Conservation (phyloP, 441 rosid genomes). For the Brassica hybrid region DNA sequence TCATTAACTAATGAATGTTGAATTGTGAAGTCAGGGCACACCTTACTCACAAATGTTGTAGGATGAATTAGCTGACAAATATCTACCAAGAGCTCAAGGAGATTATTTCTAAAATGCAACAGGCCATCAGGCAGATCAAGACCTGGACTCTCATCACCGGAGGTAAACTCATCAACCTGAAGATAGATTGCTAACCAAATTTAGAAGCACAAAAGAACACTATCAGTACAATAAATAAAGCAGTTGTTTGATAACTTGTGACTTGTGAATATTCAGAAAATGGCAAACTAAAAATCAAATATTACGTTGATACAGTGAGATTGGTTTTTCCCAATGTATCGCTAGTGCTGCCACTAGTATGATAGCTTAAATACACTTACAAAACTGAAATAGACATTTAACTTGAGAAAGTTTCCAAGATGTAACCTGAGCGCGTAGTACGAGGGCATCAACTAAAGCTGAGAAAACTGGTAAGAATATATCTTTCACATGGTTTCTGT, state of each 20-base stretch:
- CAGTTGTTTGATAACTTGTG: slow-evolving; percentile 12
- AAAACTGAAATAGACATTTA: slow-evolving; percentile 26
- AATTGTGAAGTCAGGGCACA: slow-evolving; percentile 45
- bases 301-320: slow-evolving; percentile 4
- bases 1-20: neutral
- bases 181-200: slow-evolving; percentile 37
- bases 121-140: slow-evolving; percentile 90
- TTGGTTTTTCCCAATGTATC: neutral
- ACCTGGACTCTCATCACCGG: slow-evolving; percentile 59
- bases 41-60: slow-evolving; percentile 75
- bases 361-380: slow-evolving; percentile 13
- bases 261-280: slow-evolving; percentile 14
- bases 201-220: slow-evolving; percentile 29
- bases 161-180: slow-evolving; percentile 91
- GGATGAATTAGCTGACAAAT: slow-evolving; percentile 87
- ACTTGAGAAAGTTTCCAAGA: slow-evolving; percentile 29
- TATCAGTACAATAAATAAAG: slow-evolving; percentile 17
- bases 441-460: slow-evolving; percentile 82
- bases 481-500: slow-evolving; percentile 61
- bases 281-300: neutral
- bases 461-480: slow-evolving; percentile 77
- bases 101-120: slow-evolving; percentile 82
- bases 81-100: slow-evolving; percentile 91
- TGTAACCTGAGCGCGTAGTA: slow-evolving; percentile 90
- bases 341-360: slow-evolving; percentile 6